Evolutionary conservation across 495 filamentous ascomycete genomes (phyloP), one percentile per base, ranked within the genome.

Genomic region (Usnea hakonensis): DNA sequence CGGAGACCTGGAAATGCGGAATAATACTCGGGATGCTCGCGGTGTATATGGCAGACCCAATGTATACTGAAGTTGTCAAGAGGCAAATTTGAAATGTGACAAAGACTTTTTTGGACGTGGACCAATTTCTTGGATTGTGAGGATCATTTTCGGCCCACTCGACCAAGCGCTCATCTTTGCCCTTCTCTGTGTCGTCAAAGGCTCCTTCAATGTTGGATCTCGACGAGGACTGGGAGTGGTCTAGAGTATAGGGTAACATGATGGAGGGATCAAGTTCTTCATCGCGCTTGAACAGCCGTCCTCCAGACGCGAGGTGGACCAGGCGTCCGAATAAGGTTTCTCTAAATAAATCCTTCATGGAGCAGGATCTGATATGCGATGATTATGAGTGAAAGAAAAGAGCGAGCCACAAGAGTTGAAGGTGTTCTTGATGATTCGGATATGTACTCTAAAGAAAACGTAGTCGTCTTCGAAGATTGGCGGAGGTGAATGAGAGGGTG

Each of bases 111-210:
- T 79, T 80, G 37, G 57, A 57, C 0, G 50, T 54, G 4, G 67
- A 73, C 77, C 77, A 79, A 46, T 77, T 77, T 50, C 69, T 55
- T 8, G 77, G 77, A 28, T 76, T 79, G 68, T 76, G 32, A 2
- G 48, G 48, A 19, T 52, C 48, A 19, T 52, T n/a, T 5, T 7
- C 14, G 5, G 26, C 26, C 48, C 48, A 52, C 5, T 17, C 28
- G 16, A 52, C 48, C 1, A 52, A 16, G 7, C 11, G 28, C 3
- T 32, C 5, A 9, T 52, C 48, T 7, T 14, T 16, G 28, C 48
- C 48, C 32, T 52, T 52, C 13, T 52, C 48, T 26, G 2, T 4
- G 21, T 46, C 43, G n/a, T 7, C 26, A 1, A 10, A 10, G 9
- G 13, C 5, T 23, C 4, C 6, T 1, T 32, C 32, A 28, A 19